Percentiles rank a stretch among this genome's conserved stretches.
Evolutionary conservation across 1,284 basidiomycete genomes (phyloP).

Genomic region (Puccinia novopanici): DNA sequence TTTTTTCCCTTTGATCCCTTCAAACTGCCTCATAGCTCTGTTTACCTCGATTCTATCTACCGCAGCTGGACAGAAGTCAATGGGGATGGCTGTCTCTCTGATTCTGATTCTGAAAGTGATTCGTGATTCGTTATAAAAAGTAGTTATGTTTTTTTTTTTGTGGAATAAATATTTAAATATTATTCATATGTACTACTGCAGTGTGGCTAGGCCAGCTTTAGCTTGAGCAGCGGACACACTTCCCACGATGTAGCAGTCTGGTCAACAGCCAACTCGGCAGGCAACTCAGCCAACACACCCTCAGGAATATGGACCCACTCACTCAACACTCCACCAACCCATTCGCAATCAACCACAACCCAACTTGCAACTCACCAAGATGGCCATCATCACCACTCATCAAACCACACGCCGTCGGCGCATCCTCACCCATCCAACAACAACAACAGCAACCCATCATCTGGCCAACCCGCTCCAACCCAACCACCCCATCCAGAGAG

Average conservation of each 20-base stretch:
- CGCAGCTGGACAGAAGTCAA: constrained; percentile 64
- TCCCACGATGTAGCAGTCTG: no score
- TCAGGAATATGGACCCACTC: no score
- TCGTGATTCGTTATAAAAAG: no score
- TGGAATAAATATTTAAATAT: no score
- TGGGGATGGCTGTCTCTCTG: constrained; percentile 53
- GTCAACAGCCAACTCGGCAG: no score
- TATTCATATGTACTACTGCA: no score
- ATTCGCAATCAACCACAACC: no score
- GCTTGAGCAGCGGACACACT: no score
- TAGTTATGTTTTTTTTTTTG: not conserved
- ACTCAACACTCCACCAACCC: not conserved
- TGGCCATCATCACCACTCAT: constrained; percentile 23
- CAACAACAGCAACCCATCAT: not conserved
- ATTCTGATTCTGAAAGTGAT: constrained; percentile 58
- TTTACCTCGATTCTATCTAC: constrained; percentile 64
- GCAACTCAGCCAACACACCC: no score
- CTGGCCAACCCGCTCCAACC: constrained; percentile 29
- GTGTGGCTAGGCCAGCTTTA: no score
- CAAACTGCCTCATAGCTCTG: constrained; percentile 69
- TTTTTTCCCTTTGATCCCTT: constrained; percentile 99
- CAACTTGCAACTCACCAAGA: not conserved
- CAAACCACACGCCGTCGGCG: constrained; percentile 26
- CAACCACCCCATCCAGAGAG: constrained; percentile 66
- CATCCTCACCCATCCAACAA: not conserved